A percentile compares a stretch with the other conserved stretches of the same genome.
Conservation (phyloP, 2,329 filamentous ascomycete species). For the Endothia cerciana region DNA sequence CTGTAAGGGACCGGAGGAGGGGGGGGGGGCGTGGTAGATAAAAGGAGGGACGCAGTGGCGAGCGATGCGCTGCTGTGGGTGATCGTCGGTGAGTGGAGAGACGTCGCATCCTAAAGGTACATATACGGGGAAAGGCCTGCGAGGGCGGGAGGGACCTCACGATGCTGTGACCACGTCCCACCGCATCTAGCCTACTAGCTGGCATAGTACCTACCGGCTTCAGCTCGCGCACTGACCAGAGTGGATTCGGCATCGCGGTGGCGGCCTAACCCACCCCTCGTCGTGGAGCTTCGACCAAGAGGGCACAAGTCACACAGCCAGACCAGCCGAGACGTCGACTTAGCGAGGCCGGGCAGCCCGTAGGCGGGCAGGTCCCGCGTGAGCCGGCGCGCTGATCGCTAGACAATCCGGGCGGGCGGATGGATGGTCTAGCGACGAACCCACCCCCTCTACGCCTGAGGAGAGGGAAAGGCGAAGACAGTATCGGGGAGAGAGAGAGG, state of each 20-base stretch:
- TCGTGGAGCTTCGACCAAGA: not conserved
- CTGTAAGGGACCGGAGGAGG: not conserved
- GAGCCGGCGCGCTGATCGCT: not conserved
- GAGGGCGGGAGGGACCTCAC: not conserved
- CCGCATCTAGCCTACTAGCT: too few relatives aligned
- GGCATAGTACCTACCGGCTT: too few relatives aligned
- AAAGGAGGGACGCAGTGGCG: not conserved
- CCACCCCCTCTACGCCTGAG: too few relatives aligned
- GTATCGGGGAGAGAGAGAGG: not conserved
- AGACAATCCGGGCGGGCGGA: not conserved
- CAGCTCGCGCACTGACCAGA: not conserved
- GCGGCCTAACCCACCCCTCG: not conserved
- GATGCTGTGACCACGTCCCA: not conserved
- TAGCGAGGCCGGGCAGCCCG: not conserved
- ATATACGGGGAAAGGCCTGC: not conserved
- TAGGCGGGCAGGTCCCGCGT: not conserved
- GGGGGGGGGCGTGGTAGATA: not conserved
- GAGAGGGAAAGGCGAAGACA: not conserved
- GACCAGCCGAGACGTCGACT: constrained; percentile 3
- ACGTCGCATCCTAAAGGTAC: not conserved
- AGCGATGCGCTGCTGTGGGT: not conserved
- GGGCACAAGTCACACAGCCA: not conserved
- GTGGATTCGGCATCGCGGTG: not conserved
- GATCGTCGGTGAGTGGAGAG: constrained; percentile 1
- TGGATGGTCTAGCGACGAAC: not conserved